Base-by-base conservation (phyloP, 1,284 basidiomycete genomes). In the Pyrrhoderma lamaoense region DNA sequence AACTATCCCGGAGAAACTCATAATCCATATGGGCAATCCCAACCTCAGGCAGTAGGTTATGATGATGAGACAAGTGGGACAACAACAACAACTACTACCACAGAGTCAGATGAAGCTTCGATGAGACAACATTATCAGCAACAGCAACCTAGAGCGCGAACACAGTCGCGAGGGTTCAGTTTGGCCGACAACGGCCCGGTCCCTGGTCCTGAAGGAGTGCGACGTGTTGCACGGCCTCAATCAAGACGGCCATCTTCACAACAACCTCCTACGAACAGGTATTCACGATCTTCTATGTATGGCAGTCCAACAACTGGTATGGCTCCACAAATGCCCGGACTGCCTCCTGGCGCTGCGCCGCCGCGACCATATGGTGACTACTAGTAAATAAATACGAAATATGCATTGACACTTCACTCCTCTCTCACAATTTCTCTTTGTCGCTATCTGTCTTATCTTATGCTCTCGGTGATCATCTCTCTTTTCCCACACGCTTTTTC, bases 181-280 rank as follows among this genome's bases (percentile, higher is more conserved):
- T 65, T 93, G 53, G 77, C 78, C 45, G 91, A 93, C 60, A 72
- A 77, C 57, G 91, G 91, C 13, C 88, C 87, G 44, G 86, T 92
- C 2, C 80, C 85, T 43, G 77, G 77, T 25, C 79, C 82, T 4
- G 82, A 88, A 11, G 84, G 81, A 37, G 87, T 89, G 14, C 76
- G 87, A 36, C 70, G 87, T 51, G 82, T 89, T 18, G 73, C 83
- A 45, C 70, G 84, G 58, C 77, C 73, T 37, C 62, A 69, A 70
- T 58, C 57, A 19, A 63, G 67, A 49, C 70, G 82, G 38, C 73
- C 80, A 8, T 72, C 76, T 34, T 80, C 82, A 36, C 82, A 85
- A 61, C 67, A 69, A 13, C 73, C 76, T n/a, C 64, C 69, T 38
- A 79, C 76, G 66, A 87, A 87, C 60, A 71, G 85, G 43, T 89